Evolutionary conservation across 2,329 filamentous ascomycete species (phyloP).

Genomic region (Hypoxylon sp.): DNA sequence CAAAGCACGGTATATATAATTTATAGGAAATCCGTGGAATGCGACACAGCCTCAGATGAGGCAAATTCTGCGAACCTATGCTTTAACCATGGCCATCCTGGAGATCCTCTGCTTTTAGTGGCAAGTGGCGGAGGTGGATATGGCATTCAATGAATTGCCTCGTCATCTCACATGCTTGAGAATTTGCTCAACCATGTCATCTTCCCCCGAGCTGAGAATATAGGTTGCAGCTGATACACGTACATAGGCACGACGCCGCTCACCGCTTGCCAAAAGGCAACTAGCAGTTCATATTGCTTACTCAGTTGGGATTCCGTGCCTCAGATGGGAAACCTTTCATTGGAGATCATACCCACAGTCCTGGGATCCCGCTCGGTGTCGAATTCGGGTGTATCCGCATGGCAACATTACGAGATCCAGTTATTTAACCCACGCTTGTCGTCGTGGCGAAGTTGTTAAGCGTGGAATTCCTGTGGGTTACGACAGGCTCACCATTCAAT

Average conservation of each 20-base stretch:
- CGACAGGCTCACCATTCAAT: not conserved
- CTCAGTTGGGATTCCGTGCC: not conserved
- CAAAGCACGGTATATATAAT: not conserved
- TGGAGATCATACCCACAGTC: not conserved
- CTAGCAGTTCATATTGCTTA: not conserved
- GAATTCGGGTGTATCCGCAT: not conserved
- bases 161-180: not conserved
- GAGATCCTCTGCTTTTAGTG: not conserved
- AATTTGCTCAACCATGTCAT: not conserved
- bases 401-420: not conserved
- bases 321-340: not conserved
- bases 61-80: not conserved
- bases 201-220: not conserved
- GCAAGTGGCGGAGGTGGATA: not conserved
- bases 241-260: not conserved
- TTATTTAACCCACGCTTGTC: not conserved
- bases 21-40: not conserved
- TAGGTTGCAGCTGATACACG: not conserved
- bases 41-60: not conserved
- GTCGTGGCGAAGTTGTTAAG: not conserved
- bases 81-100: not conserved
- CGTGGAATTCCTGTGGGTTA: not conserved
- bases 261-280: constrained; percentile 5
- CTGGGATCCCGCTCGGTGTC: not conserved
- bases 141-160: not conserved